Percentiles rank a stretch among this genome's conserved stretches.
Conservation (phyloP, 345 rosid species). For the Jatropha curcas region DNA sequence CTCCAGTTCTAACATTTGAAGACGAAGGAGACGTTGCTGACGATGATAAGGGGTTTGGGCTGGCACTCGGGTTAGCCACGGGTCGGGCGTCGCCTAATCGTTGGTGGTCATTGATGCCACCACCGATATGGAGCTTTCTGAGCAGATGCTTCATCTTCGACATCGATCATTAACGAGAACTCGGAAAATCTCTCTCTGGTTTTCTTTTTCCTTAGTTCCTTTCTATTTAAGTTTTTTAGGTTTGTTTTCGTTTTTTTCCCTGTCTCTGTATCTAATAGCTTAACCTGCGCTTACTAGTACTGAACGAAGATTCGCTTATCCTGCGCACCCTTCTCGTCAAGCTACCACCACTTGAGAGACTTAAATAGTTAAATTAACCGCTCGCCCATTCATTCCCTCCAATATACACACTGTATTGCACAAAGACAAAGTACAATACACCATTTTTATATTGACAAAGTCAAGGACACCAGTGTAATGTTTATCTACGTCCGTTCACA, state of each 20-base stretch:
- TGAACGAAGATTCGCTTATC: slow-evolving; percentile 59
- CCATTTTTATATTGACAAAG: no score
- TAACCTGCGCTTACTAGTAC: slow-evolving; percentile 50
- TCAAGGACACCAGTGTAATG: no score
- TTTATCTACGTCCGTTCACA: background rate
- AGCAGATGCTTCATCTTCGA: slow-evolving; percentile 93
- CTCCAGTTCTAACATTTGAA: slow-evolving; percentile 44
- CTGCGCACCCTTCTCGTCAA: slow-evolving; percentile 70
- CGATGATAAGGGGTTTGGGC: slow-evolving; percentile 22
- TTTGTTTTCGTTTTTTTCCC: background rate
- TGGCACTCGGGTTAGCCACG: slow-evolving; percentile 37
- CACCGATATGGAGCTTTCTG: slow-evolving; percentile 88
- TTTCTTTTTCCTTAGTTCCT: background rate
- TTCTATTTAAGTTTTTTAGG: background rate
- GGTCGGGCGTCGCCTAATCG: slow-evolving; percentile 38
- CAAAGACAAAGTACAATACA: background rate
- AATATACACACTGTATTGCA: background rate
- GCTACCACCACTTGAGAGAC: slow-evolving; percentile 47
- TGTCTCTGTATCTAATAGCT: slow-evolving; percentile 21
- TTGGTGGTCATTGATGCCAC: slow-evolving; percentile 61
- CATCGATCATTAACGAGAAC: slow-evolving; percentile 78
- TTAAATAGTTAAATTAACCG: slow-evolving; percentile 57
- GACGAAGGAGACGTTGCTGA: slow-evolving; percentile 35
- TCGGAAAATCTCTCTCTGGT: slow-evolving; percentile 16
- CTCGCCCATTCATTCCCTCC: slow-evolving; percentile 34